Percentiles rank a stretch among this genome's conserved stretches.
phyloP scores from a whole-genome alignment of 768 basidiomycete genomes.

The Megacollybia marginata region DNA sequence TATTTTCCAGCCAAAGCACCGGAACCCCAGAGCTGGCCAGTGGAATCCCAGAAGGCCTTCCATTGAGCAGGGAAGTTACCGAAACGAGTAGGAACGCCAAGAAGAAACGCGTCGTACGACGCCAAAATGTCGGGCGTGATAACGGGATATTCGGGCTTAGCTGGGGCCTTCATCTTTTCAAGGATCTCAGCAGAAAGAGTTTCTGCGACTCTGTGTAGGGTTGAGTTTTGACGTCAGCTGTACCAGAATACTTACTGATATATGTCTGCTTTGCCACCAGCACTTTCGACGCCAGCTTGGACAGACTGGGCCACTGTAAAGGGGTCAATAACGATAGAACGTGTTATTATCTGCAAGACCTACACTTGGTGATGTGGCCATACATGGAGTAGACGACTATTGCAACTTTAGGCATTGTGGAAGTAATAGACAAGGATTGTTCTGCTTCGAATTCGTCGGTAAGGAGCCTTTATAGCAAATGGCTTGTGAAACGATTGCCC shows the following conservation, averaged over 20 bases:
- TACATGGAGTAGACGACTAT: constrained; percentile 72
- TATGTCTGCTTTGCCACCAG: constrained; percentile 44
- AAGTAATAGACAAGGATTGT: constrained; percentile 1
- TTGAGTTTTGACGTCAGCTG: not conserved
- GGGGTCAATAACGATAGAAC: not conserved
- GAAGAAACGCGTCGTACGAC: constrained; percentile 63
- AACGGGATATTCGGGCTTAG: constrained; percentile 68
- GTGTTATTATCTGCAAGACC: constrained; percentile 16
- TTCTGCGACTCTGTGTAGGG: constrained; percentile 54
- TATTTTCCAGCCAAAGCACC: constrained; percentile 69
- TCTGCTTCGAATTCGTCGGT: no score
- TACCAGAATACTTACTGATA: constrained; percentile 37
- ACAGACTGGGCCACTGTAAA: constrained; percentile 52
- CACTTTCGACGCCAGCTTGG: constrained; percentile 37
- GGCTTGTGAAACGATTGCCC: no score
- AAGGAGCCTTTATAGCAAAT: no score
- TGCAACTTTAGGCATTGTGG: constrained; percentile 42
- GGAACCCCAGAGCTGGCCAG: constrained; percentile 55
- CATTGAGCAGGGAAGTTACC: constrained; percentile 77
- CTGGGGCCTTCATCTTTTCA: constrained; percentile 58
- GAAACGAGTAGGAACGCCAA: constrained; percentile 77
- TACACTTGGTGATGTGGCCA: constrained; percentile 65
- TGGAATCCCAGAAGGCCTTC: constrained; percentile 76
- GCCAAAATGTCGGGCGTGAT: constrained; percentile 47
- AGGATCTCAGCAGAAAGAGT: constrained; percentile 69